A percentile compares a stretch with the other conserved stretches of the same genome.
These are phyloP conservation scores for Pisolithus sp. DNA, from an alignment of 768 basidiomycete genomes.

Conservation along the genomic window DNA sequence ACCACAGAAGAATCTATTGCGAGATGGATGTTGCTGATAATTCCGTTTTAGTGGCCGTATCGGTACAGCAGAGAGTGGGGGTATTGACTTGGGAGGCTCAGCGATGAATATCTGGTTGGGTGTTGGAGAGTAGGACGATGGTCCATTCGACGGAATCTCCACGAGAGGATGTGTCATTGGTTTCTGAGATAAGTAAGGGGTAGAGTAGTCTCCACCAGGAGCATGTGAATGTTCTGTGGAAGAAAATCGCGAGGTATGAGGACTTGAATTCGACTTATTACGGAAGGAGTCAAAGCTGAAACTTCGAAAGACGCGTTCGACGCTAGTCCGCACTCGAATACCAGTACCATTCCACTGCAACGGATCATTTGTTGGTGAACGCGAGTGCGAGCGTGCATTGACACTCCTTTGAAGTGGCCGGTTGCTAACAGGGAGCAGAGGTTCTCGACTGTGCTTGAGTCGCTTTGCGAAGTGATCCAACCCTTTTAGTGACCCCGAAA, in stretches of 20 bases:
- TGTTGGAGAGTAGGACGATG: constrained; percentile 20
- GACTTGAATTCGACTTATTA: constrained; percentile 21
- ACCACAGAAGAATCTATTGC: constrained; percentile 67
- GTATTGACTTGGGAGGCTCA: constrained; percentile 24
- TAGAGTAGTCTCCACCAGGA: constrained; percentile 9
- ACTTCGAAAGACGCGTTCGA: constrained; percentile 54
- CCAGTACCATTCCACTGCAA: constrained; percentile 7
- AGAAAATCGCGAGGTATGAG: constrained; percentile 9
- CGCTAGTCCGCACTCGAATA: constrained; percentile 45
- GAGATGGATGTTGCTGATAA: constrained; percentile 61
- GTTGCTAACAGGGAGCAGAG: constrained; percentile 49
- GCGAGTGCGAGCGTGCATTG: constrained; percentile 18
- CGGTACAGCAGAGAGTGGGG: constrained; percentile 32
- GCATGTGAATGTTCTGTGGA: constrained; percentile 10
- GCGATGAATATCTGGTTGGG: constrained; percentile 24
- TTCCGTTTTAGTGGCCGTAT: constrained; percentile 36
- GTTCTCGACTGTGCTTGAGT: constrained; percentile 65
- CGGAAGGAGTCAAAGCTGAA: constrained; percentile 46
- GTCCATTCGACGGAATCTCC: constrained; percentile 19
- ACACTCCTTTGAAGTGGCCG: neutral
- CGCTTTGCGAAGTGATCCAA: constrained; percentile 31
- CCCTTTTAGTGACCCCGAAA: constrained; percentile 16
- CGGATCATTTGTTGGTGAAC: constrained; percentile 15
- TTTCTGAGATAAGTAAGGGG: constrained; percentile 8
- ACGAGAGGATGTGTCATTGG: constrained; percentile 18